Evolutionary conservation across 257 asterid genomes (phyloP).

Genomic region (Handroanthus guayacan): DNA sequence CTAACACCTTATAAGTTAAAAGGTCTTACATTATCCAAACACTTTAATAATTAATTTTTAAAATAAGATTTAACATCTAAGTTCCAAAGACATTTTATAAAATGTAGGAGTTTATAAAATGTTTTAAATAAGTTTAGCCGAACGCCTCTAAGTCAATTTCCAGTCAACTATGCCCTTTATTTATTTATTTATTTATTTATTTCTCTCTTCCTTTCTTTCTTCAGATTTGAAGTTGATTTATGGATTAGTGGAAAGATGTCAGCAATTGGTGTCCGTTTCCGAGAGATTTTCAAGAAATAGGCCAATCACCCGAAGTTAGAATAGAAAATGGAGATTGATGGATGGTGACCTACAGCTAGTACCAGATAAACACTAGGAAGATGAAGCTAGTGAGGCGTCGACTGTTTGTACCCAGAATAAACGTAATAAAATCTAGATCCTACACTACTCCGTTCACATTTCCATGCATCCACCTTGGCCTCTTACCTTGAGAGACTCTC

Average conservation of each 20-base stretch:
- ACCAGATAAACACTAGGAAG: conserved; percentile 31
- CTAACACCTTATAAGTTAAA: too few species aligned
- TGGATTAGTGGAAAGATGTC: conserved; percentile 20
- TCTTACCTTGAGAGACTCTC: not conserved
- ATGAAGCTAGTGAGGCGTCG: conserved; percentile 35
- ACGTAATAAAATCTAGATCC: not conserved
- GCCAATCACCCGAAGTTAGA: conserved; percentile 28
- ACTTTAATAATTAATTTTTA: too few species aligned
- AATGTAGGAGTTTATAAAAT: too few species aligned
- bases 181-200: too few species aligned
- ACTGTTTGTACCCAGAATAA: conserved; percentile 10
- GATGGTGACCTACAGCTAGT: conserved; percentile 35
- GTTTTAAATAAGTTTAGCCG: too few species aligned
- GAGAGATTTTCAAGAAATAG: conserved; percentile 7
- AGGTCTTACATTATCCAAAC: too few species aligned
- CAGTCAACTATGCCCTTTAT: too few species aligned
- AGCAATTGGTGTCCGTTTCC: conserved; percentile 23
- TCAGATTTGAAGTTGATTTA: not conserved
- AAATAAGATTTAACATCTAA: too few species aligned
- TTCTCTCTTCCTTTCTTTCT: too few species aligned
- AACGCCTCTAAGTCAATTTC: too few species aligned
- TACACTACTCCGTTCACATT: not conserved
- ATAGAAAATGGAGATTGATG: conserved; percentile 47
- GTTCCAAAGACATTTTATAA: too few species aligned
- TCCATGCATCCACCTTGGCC: not conserved